Evolutionary conservation across 1,139 yeast genomes (phyloP).

Genomic region (Hyphopichia buzzinii): DNA sequence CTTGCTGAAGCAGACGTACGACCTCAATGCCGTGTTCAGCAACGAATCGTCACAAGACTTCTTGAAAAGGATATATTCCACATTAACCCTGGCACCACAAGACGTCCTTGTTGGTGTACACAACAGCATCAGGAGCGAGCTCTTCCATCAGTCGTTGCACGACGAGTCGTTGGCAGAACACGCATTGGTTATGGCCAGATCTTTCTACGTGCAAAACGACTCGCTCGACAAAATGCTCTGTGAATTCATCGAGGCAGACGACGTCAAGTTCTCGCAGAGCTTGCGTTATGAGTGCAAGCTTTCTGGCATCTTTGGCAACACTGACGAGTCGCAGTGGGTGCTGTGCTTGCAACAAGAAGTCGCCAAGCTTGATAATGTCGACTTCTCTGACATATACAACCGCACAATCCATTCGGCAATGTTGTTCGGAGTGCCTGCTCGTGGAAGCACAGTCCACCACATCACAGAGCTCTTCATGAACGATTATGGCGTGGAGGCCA

Average conservation of each 20-base stretch:
- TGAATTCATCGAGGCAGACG: conserved; percentile 18
- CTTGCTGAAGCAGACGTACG: conserved; percentile 23
- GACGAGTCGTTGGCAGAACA: conserved; percentile 25
- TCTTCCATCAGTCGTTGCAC: conserved; percentile 21
- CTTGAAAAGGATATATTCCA: conserved; percentile 7
- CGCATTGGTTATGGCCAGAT: conserved; percentile 16
- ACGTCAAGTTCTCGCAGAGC: conserved; percentile 20
- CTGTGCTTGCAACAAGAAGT: background rate
- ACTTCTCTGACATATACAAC: conserved; percentile 13
- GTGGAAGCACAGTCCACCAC: conserved; percentile 17
- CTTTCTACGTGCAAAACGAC: conserved; percentile 4
- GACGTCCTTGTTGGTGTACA: too few species aligned
- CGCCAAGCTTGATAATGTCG: conserved; percentile 4
- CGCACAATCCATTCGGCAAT: conserved; percentile 20
- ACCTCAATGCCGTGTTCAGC: conserved; percentile 20
- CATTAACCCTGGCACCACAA: conserved; percentile 4
- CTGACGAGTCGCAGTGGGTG: conserved; percentile 5
- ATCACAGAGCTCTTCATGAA: conserved; percentile 14
- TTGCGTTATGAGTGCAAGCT: conserved; percentile 21
- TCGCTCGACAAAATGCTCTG: conserved; percentile 12
- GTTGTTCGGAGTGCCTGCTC: conserved; percentile 15
- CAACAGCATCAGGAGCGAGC: conserved; percentile 12
- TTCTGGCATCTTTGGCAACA: conserved; percentile 8
- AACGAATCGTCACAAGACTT: conserved; percentile 9
- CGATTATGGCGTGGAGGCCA: conserved; percentile 15